Evolutionary conservation across 495 filamentous ascomycete species (phyloP), one percentile per base, ranked within the genome.

Genomic region (Achaetomiella virescens): DNA sequence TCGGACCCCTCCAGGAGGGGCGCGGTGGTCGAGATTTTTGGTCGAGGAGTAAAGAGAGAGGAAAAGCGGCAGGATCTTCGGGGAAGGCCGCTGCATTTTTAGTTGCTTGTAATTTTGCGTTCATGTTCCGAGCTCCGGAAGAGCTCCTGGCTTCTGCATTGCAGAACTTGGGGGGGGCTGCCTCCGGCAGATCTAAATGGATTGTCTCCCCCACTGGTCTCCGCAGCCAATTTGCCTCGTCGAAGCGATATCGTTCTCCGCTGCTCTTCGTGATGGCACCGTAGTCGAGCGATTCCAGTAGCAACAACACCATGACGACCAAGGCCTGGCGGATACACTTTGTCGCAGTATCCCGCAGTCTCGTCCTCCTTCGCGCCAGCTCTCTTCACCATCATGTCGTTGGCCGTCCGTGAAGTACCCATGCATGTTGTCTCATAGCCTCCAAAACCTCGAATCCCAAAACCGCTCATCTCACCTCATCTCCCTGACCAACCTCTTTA

Each of bases 401-500:
- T 5, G 9, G 27, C 5, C 27, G 27, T n/a, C n/a, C 27, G 27
- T 9, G 27, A 31, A 31, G 27, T 9, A 29, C 24, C 40, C n/a
- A 5, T 25, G 12, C n/a, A n/a, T 43, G n/a, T n/a, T n/a, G n/a
- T 29, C 9, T 36, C 35, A 12, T 5, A 24, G 5, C 29, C 35
- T 12, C 24, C 46, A 50, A 20, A 20, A 35, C 33, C 15, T 25
- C 27, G 18, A 40, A 35, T 41, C 40, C 15, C 17, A 17, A 37
- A 1, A 29, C 9, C 17, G 25, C 20, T 15, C 18, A 14, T 57
- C 35, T 68, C 62, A 77, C 60, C 64, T 70, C 71, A 75, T 63
- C 56, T 75, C 72, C 63, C 66, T 72, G 29, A 77, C 52, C 61
- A 89, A 64, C 69, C 77, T 87, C 62, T 80, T 83, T 12, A 91